phyloP scores from a whole-genome alignment of 768 basidiomycete species.

The Tylopilus vinaceipallidus region DNA sequence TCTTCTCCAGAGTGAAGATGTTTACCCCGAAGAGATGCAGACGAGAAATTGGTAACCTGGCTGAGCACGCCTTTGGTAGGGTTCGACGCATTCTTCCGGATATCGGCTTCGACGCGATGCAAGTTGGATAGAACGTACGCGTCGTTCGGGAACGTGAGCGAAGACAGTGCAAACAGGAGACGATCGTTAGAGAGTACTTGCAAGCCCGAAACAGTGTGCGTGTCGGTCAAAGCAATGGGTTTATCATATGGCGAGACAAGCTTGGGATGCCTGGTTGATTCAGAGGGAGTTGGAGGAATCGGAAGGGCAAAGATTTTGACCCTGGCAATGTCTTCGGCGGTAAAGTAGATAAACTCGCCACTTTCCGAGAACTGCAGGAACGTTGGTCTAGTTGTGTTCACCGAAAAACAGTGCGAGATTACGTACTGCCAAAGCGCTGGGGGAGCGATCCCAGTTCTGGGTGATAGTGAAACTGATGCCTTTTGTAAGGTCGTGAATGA shows the following conservation, averaged over 20 bases:
- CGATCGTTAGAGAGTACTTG: slow-evolving; percentile 58
- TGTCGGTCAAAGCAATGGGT: slow-evolving; percentile 60
- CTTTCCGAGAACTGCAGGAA: slow-evolving; percentile 66
- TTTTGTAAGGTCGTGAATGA: slow-evolving; percentile 72
- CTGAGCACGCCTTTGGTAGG: slow-evolving; percentile 36
- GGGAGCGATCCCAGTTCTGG: slow-evolving; percentile 83
- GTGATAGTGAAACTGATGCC: slow-evolving; percentile 72
- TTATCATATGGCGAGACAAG: slow-evolving; percentile 40
- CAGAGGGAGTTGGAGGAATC: slow-evolving; percentile 57
- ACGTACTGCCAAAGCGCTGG: slow-evolving; percentile 29
- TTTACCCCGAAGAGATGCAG: slow-evolving; percentile 54
- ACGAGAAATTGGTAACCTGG: slow-evolving; percentile 67
- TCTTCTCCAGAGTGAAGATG: slow-evolving; percentile 64
- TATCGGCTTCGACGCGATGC: slow-evolving; percentile 40
- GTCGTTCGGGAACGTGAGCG: slow-evolving; percentile 78
- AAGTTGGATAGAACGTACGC: slow-evolving; percentile 61
- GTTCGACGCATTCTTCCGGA: slow-evolving; percentile 31
- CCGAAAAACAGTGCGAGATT: not conserved
- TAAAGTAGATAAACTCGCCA: slow-evolving; percentile 65
- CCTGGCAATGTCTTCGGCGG: slow-evolving; percentile 75
- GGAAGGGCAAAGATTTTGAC: slow-evolving; percentile 72
- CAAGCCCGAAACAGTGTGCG: slow-evolving; percentile 57
- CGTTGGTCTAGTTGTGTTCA: not conserved
- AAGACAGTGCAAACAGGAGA: slow-evolving; percentile 71
- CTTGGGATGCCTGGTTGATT: slow-evolving; percentile 51